Conservation (phyloP, 768 basidiomycete species). For the Boletus rubescentipes region DNA sequence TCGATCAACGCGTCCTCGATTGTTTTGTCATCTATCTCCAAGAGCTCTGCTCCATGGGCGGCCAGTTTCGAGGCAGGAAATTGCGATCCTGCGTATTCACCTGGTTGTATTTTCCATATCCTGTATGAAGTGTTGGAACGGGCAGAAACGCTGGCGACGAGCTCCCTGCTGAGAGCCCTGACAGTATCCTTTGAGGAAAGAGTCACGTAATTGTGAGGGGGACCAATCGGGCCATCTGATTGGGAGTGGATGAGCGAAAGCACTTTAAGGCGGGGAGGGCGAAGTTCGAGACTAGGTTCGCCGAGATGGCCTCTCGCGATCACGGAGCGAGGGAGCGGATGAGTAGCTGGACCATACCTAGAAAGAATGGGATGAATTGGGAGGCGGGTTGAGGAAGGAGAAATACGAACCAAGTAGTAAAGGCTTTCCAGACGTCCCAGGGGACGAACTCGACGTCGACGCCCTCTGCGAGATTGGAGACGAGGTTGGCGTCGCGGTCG, state of each 20-base stretch:
- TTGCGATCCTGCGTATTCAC: conserved; percentile 33
- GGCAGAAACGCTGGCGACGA: conserved; percentile 40
- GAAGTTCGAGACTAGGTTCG: conserved; percentile 63
- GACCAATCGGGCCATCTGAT: conserved; percentile 28
- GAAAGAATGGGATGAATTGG: neutral
- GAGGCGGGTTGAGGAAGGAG: neutral
- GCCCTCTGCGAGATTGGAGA: conserved; percentile 52
- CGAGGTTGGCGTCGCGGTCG: conserved; percentile 48
- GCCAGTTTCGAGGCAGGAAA: conserved; percentile 29
- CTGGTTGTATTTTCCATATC: conserved; percentile 59
- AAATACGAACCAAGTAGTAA: conserved; percentile 55
- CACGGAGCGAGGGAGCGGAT: conserved; percentile 64
- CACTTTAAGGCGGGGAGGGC: conserved; percentile 63
- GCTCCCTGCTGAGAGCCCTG: conserved; percentile 38
- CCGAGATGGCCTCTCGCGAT: conserved; percentile 55
- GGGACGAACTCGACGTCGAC: conserved; percentile 78
- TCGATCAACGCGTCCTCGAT: conserved; percentile 60
- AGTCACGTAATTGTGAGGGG: conserved; percentile 37
- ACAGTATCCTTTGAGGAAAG: conserved; percentile 56
- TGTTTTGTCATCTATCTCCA: conserved; percentile 44
- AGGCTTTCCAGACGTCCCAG: conserved; percentile 62
- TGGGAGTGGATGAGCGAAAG: conserved; percentile 41
- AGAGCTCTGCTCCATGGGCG: conserved; percentile 37
- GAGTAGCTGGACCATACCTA: conserved; percentile 70
- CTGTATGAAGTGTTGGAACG: conserved; percentile 44